Evolutionary conservation across 495 filamentous ascomycete genomes (phyloP), one percentile per base, ranked within the genome.

Genomic region (Glonium stellatum): DNA sequence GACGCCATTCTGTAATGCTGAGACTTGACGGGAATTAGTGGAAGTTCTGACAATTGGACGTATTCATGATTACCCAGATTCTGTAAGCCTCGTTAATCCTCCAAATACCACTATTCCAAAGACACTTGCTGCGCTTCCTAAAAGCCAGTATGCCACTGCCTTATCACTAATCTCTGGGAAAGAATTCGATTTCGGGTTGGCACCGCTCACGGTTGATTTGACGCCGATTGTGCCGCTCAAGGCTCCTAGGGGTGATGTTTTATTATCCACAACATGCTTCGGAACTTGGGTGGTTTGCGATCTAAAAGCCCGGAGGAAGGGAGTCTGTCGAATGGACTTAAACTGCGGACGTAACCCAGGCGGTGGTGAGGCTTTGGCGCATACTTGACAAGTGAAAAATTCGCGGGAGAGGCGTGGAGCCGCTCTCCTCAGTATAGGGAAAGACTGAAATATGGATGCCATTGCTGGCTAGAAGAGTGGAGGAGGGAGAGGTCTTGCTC

Each of bases 1-100:
- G 93, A 63, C 85, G 89, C 93, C 93, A 98, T 90, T 98, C 95
- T 54, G 93, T 98, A 69, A 98, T 98, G 74, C 90, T 96, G 62
- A 98, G 82, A 48, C 92, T 96, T 58, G 49, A 62, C n/a, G 15
- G 62, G 56, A 10, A 51, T 68, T 49, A 70, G 66, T 66, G 18
- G 41, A 25, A 13, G 54, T 9, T 10, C 5, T 58, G 55, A 49
- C 48, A 21, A 48, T n/a, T 53, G 22, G 18, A 13, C 23, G 15
- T 21, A 12, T 15, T 54, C 23, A 22, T 51, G 70, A 77, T 59
- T 84, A 96, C 89, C 92, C 93, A 60, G 93, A 98, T 75, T 98
- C 93, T 6, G 93, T 98, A 53, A 98, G 76, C 54, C 93, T 79
- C 25, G 93, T 98, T 55, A 98, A 77, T 1, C 93, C 93, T 36